Conservation (phyloP, 1,284 basidiomycete species). For the Ceratobasidium sp. region DNA sequence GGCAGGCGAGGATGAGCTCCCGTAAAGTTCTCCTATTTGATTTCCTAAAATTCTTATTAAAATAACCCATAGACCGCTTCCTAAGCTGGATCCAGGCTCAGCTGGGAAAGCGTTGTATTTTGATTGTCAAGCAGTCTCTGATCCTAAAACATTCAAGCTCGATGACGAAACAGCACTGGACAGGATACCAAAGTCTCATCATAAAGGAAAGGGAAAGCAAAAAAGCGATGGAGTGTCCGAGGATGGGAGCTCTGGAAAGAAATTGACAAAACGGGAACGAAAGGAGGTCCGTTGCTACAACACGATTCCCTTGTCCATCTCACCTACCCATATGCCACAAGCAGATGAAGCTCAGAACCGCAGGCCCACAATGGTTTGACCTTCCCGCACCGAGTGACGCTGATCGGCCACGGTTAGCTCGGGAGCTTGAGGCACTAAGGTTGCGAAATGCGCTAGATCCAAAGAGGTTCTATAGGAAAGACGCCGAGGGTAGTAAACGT, state of each 20-base stretch:
- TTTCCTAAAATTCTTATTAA: neutral
- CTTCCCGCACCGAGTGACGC: slow-evolving; percentile 84
- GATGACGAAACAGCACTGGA: neutral
- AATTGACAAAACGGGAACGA: slow-evolving; percentile 33
- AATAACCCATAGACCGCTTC: slow-evolving; percentile 8
- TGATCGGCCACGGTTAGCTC: slow-evolving; percentile 81
- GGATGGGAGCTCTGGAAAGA: slow-evolving; percentile 34
- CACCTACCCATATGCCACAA: neutral
- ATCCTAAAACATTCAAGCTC: slow-evolving; percentile 23
- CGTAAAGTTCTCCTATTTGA: neutral
- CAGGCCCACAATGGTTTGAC: slow-evolving; percentile 89
- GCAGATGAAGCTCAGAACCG: slow-evolving; percentile 74
- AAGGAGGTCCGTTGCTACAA: slow-evolving; percentile 31
- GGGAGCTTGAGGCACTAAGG: slow-evolving; percentile 92
- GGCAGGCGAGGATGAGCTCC: slow-evolving; percentile 27
- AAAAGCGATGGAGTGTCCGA: slow-evolving; percentile 35
- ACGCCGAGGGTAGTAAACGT: slow-evolving; percentile 83
- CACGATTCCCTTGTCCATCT: slow-evolving; percentile 44
- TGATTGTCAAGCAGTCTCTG: slow-evolving; percentile 7
- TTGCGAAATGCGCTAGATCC: slow-evolving; percentile 93
- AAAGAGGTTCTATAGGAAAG: slow-evolving; percentile 91
- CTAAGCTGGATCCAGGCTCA: slow-evolving; percentile 25
- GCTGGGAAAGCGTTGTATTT: slow-evolving; percentile 20
- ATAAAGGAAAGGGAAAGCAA: slow-evolving; percentile 35
- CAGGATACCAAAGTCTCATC: neutral